Percentiles rank a stretch among this genome's conserved stretches.
Conservation (phyloP, 2,329 filamentous ascomycete species). For the Phaeosphaeria sp. region DNA sequence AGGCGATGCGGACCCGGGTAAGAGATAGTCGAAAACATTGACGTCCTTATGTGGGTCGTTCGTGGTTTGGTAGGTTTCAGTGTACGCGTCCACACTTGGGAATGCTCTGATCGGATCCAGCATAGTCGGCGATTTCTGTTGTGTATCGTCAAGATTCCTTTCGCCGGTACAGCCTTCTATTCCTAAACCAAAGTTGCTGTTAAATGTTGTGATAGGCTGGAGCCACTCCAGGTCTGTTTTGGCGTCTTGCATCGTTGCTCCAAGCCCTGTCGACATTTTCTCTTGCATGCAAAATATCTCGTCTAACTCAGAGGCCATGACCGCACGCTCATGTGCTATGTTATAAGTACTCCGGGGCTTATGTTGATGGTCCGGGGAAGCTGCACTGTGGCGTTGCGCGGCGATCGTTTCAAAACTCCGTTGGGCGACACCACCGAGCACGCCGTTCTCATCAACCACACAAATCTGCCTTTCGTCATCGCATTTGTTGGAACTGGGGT, state of each 20-base stretch:
- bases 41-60: background rate
- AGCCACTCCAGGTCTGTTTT: constrained; percentile 1
- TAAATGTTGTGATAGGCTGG: background rate
- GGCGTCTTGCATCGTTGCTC: background rate
- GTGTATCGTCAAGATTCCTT: background rate
- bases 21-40: background rate
- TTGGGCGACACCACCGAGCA: background rate
- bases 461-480: background rate
- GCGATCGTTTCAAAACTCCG: background rate
- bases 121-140: background rate
- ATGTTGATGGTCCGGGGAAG: constrained; percentile 3
- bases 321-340: background rate
- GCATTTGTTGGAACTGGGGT: background rate
- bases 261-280: background rate
- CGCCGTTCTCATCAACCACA: background rate
- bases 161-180: background rate
- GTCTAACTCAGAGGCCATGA: background rate
- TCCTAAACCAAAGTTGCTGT: background rate
- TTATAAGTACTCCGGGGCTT: constrained; percentile 6
- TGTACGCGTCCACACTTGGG: background rate
- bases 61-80: background rate
- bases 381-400: constrained; percentile 5
- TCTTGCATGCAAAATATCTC: background rate
- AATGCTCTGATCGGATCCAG: background rate
- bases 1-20: background rate